A percentile compares a stretch with the other conserved stretches of the same genome.
Evolutionary conservation across 2,329 filamentous ascomycete genomes (phyloP).

Genomic region (Volutella citrinella): DNA sequence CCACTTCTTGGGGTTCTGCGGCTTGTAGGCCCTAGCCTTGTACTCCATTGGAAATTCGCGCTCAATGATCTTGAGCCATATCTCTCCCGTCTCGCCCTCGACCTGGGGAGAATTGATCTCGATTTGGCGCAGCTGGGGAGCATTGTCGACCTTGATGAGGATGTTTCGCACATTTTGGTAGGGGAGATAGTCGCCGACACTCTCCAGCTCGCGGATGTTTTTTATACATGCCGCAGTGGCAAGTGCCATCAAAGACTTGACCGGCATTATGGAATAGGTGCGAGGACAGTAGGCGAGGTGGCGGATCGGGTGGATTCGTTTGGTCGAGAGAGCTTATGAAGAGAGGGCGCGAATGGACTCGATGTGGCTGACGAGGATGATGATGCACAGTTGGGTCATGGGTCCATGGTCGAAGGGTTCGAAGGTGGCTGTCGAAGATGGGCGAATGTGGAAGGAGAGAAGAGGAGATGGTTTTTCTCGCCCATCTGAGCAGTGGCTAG

Average conservation of each 20-base stretch:
- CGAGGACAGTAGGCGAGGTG: not conserved
- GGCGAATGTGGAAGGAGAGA: not conserved
- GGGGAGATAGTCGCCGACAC: conserved; percentile 69
- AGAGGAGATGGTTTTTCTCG: not conserved
- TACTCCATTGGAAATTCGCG: conserved; percentile 68
- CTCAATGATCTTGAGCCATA: conserved; percentile 78
- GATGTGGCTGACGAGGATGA: too few species aligned
- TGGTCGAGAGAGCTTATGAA: too few species aligned
- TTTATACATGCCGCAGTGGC: conserved; percentile 50
- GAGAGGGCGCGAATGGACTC: too few species aligned
- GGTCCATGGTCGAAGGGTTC: not conserved
- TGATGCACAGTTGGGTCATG: conserved; percentile 1
- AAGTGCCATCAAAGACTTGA: conserved; percentile 50
- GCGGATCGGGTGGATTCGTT: too few species aligned
- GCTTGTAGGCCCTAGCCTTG: conserved; percentile 60
- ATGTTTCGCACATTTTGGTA: conserved; percentile 63
- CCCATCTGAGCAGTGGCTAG: conserved; percentile 2
- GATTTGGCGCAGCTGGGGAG: conserved; percentile 70
- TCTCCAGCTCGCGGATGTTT: conserved; percentile 56
- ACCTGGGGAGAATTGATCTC: conserved; percentile 78
- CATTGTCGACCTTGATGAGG: conserved; percentile 67
- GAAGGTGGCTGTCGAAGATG: not conserved
- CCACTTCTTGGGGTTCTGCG: conserved; percentile 69
- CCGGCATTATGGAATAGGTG: too few species aligned
- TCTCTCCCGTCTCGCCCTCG: conserved; percentile 62